These are phyloP conservation scores for Dissophora globulifera DNA, from an alignment of 192 early-diverging fungal genomes.

Conservation along the genomic window DNA sequence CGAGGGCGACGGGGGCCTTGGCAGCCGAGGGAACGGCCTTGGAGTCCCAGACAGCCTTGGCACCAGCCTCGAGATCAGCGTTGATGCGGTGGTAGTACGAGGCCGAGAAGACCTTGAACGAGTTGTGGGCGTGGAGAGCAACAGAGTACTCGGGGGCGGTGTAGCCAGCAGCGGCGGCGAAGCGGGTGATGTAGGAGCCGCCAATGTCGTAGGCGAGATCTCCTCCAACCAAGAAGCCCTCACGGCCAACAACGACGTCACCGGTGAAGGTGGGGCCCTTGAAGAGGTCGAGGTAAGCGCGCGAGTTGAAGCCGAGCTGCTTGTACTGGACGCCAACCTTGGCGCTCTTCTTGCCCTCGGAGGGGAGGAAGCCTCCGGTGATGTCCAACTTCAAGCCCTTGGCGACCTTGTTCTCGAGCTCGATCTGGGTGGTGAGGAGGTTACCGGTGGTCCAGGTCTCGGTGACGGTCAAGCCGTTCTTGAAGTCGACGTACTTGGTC, in stretches of 20 bases:
- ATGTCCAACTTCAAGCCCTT: slow-evolving; percentile 97
- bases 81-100: slow-evolving; percentile 98
- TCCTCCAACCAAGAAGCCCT: slow-evolving; percentile 92
- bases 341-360: slow-evolving; percentile 81
- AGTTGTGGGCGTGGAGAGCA: slow-evolving; percentile 91
- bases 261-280: slow-evolving; percentile 91
- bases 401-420: slow-evolving; percentile 93
- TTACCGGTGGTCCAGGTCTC: slow-evolving; percentile 98
- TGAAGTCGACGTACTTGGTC: slow-evolving; percentile 97
- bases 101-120: slow-evolving; percentile 87
- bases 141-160: slow-evolving; percentile 88
- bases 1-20: slow-evolving; percentile 80
- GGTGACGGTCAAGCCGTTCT: slow-evolving; percentile 94
- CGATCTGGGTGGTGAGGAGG: slow-evolving; percentile 90
- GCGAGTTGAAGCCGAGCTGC: slow-evolving; percentile 93
- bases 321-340: slow-evolving; percentile 93
- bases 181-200: slow-evolving; percentile 86
- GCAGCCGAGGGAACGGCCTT: slow-evolving; percentile 54
- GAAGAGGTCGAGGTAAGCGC: slow-evolving; percentile 92
- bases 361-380: slow-evolving; percentile 84
- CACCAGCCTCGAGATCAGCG: slow-evolving; percentile 92
- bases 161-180: slow-evolving; percentile 91
- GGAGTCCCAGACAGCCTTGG: slow-evolving; percentile 91
- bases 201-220: slow-evolving; percentile 94
- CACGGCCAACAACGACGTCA: slow-evolving; percentile 89